These are phyloP conservation scores for Leishmania arabica DNA, from an alignment of 208 protist genomes.

Conservation along the genomic window DNA sequence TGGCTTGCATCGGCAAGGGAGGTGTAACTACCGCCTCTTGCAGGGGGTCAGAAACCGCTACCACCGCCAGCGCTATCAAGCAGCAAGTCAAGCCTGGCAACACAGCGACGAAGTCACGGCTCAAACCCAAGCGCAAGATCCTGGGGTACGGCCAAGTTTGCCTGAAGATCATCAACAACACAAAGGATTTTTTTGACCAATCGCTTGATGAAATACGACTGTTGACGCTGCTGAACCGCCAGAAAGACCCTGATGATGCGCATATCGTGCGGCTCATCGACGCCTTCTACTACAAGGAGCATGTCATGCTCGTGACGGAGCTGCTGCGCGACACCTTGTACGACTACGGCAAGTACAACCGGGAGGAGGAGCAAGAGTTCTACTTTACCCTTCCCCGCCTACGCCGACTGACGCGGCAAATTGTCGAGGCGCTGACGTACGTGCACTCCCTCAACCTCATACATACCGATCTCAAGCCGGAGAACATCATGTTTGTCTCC, in stretches of 20 bases:
- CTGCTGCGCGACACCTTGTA: constrained; percentile 96
- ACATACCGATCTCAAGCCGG: constrained; percentile 97
- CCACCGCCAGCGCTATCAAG: background rate
- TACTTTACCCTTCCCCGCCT: constrained; percentile 95
- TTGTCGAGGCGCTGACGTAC: constrained; percentile 88
- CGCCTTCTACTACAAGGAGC: constrained; percentile 97
- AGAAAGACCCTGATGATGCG: constrained; percentile 87
- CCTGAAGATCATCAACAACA: constrained; percentile 98
- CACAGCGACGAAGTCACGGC: background rate
- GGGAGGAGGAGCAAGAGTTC: constrained; percentile 84
- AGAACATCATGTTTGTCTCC: constrained; percentile 97
- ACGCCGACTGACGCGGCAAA: constrained; percentile 85
- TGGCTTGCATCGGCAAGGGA: background rate
- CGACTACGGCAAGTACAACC: constrained; percentile 96
- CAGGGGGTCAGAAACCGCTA: background rate
- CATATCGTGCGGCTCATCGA: constrained; percentile 93
- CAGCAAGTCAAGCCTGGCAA: background rate
- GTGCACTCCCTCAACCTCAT: constrained; percentile 95
- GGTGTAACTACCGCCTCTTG: background rate
- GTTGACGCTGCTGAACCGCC: constrained; percentile 92
- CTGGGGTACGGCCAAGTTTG: constrained; percentile 88
- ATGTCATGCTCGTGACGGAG: constrained; percentile 96
- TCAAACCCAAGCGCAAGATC: constrained; percentile 28
- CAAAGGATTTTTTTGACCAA: constrained; percentile 98
- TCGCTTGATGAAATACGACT: constrained; percentile 97